Conservation (phyloP, 805 yeast genomes). For the Wickerhamomyces chaumierensis region DNA sequence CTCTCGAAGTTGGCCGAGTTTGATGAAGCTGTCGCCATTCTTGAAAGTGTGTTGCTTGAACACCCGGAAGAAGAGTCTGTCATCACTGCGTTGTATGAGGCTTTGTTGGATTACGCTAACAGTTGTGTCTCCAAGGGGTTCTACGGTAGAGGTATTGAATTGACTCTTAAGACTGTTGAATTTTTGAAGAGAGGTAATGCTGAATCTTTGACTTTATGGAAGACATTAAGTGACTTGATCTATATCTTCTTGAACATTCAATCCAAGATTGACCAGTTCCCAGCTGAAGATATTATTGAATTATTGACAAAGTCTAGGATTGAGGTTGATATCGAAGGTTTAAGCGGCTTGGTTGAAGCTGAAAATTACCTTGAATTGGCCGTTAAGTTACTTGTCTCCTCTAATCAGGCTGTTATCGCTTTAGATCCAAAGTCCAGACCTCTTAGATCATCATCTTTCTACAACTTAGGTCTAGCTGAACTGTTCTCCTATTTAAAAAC, state of each 20-base stretch:
- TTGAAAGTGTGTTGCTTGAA: conserved; percentile 29
- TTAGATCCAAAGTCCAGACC: conserved; percentile 29
- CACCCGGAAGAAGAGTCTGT: conserved; percentile 40
- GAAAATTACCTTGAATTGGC: conserved; percentile 25
- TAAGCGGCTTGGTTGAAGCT: conserved; percentile 11
- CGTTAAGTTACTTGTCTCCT: conserved; percentile 29
- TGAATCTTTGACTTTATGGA: conserved; percentile 53
- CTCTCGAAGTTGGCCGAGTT: conserved; percentile 55
- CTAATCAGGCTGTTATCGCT: conserved; percentile 37
- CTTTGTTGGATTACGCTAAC: conserved; percentile 42
- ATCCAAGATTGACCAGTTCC: conserved; percentile 37
- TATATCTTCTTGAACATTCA: conserved; percentile 43
- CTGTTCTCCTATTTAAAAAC: conserved; percentile 31
- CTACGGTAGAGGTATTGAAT: conserved; percentile 49
- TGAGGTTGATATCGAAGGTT: conserved; percentile 21
- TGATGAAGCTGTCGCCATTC: conserved; percentile 41
- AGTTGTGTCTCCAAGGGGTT: conserved; percentile 47
- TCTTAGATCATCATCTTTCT: conserved; percentile 43
- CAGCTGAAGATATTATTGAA: conserved; percentile 27
- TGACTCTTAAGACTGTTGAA: conserved; percentile 35
- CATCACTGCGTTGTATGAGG: conserved; percentile 43
- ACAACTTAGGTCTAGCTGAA: conserved; percentile 64
- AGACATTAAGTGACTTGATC: conserved; percentile 45
- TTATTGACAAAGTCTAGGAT: conserved; percentile 11
- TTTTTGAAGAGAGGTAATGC: conserved; percentile 27